Conservation (phyloP, 2,329 filamentous ascomycete species). For the Hymenoscyphus repandus region DNA sequence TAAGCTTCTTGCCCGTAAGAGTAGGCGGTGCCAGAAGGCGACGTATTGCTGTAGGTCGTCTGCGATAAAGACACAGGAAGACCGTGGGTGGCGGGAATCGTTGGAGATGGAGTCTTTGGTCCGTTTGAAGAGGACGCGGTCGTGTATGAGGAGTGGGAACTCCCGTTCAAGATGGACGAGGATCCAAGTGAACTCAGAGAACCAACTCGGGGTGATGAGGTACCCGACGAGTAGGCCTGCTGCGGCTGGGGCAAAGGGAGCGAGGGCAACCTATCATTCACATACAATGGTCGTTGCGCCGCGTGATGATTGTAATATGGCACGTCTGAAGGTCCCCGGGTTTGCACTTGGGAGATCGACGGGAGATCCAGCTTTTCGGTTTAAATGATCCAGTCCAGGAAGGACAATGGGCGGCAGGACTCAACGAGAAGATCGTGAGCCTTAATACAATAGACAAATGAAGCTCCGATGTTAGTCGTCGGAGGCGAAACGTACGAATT, state of each 20-base stretch:
- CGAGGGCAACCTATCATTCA: conserved; percentile 67
- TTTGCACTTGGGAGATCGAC: conserved; percentile 77
- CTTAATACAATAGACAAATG: background rate
- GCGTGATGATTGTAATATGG: conserved; percentile 65
- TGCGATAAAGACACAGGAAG: conserved; percentile 38
- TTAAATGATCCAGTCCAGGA: conserved; percentile 33
- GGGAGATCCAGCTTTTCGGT: conserved; percentile 94
- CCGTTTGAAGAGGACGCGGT: conserved; percentile 50
- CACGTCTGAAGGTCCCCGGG: conserved; percentile 69
- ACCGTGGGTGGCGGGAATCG: conserved; percentile 47
- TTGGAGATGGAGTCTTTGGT: conserved; percentile 74
- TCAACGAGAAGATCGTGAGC: conserved; percentile 22
- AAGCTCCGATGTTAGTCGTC: conserved; percentile 2
- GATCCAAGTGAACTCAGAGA: conserved; percentile 60
- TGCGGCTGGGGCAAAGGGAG: conserved; percentile 63
- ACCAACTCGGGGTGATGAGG: conserved; percentile 70
- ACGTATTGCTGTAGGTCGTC: conserved; percentile 26
- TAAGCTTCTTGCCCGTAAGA: conserved; percentile 35
- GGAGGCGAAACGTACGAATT: conserved; percentile 1
- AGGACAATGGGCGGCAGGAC: conserved; percentile 26
- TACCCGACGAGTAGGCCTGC: conserved; percentile 60
- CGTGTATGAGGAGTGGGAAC: conserved; percentile 51
- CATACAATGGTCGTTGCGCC: conserved; percentile 59
- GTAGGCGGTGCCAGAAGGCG: conserved; percentile 36
- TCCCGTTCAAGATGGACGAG: conserved; percentile 44